phyloP scores from a whole-genome alignment of 2,329 filamentous ascomycete species.

The Cyphellophora attinorum region DNA sequence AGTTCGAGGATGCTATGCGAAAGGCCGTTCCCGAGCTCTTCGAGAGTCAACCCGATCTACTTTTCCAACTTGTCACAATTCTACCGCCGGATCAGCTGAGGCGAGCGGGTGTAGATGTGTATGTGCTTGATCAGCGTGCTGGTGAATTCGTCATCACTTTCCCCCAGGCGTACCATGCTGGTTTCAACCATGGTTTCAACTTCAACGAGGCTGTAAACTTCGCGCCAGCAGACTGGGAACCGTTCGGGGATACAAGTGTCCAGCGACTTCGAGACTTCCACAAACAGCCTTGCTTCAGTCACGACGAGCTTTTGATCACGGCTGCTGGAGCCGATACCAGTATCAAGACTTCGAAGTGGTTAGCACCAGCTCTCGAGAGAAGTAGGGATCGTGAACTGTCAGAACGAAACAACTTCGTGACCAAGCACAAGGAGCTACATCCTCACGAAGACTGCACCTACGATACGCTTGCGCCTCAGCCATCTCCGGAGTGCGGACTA shows the following conservation, averaged over 20 bases:
- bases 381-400: constrained; percentile 64
- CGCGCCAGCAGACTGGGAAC: constrained; percentile 90
- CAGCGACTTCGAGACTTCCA: constrained; percentile 78
- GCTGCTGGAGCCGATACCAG: constrained; percentile 70
- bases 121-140: constrained; percentile 88
- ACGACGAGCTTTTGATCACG: constrained; percentile 88
- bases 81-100: constrained; percentile 86
- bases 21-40: constrained; percentile 94
- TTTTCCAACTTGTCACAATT: constrained; percentile 95
- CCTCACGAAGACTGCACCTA: constrained; percentile 46
- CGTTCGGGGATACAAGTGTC: constrained; percentile 77
- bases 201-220: constrained; percentile 99
- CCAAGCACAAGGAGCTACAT: constrained; percentile 49
- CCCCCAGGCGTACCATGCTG: constrained; percentile 91
- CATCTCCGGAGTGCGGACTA: constrained; percentile 45
- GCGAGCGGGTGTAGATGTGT: constrained; percentile 87
- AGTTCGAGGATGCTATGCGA: constrained; percentile 90
- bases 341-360: constrained; percentile 91
- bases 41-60: constrained; percentile 87
- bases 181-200: constrained; percentile 98
- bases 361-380: constrained; percentile 74
- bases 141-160: constrained; percentile 96
- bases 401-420: constrained; percentile 59
- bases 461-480: constrained; percentile 23
- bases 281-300: constrained; percentile 90